Percentiles rank a stretch among this genome's conserved stretches.
Evolutionary conservation across 352 stramenopile genomes (phyloP).

Genomic region (Globisporangium alternatum): DNA sequence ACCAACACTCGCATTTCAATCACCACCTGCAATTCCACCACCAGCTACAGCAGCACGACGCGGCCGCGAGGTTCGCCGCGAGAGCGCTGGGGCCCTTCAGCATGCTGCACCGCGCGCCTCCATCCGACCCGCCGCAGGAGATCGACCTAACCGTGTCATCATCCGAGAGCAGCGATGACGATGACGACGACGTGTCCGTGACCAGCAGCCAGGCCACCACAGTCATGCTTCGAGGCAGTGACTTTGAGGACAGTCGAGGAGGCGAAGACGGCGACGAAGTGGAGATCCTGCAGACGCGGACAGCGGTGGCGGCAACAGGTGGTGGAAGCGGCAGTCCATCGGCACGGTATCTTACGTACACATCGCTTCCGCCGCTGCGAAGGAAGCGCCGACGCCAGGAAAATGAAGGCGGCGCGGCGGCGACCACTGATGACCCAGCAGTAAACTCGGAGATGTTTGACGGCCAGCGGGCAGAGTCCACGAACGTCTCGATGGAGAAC

Average conservation of each 20-base stretch:
- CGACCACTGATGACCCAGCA: neutral
- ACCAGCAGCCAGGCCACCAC: neutral
- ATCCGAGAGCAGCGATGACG: slow-evolving; percentile 29
- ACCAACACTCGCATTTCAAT: neutral
- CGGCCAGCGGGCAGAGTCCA: slow-evolving; percentile 52
- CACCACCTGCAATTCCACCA: slow-evolving; percentile 2
- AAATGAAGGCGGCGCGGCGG: neutral
- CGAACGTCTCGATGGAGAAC: slow-evolving; percentile 68
- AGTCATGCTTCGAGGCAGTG: neutral
- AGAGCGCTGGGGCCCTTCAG: neutral
- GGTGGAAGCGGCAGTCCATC: slow-evolving; percentile 10
- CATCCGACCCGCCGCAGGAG: slow-evolving; percentile 25
- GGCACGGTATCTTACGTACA: slow-evolving; percentile 20
- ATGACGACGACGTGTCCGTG: neutral
- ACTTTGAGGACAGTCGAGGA: neutral
- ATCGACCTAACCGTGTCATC: slow-evolving; percentile 71
- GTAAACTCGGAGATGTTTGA: slow-evolving; percentile 27
- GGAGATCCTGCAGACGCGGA: slow-evolving; percentile 42
- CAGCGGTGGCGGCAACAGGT: neutral
- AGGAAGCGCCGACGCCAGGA: slow-evolving; percentile 42
- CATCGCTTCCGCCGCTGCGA: slow-evolving; percentile 22
- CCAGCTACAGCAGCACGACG: slow-evolving; percentile 3
- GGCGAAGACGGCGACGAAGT: slow-evolving; percentile 27
- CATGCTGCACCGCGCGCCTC: slow-evolving; percentile 5
- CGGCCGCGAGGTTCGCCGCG: neutral